These are phyloP conservation scores for Trichoderma harzianum DNA, from an alignment of 2,329 filamentous ascomycete genomes.

Conservation along the genomic window DNA sequence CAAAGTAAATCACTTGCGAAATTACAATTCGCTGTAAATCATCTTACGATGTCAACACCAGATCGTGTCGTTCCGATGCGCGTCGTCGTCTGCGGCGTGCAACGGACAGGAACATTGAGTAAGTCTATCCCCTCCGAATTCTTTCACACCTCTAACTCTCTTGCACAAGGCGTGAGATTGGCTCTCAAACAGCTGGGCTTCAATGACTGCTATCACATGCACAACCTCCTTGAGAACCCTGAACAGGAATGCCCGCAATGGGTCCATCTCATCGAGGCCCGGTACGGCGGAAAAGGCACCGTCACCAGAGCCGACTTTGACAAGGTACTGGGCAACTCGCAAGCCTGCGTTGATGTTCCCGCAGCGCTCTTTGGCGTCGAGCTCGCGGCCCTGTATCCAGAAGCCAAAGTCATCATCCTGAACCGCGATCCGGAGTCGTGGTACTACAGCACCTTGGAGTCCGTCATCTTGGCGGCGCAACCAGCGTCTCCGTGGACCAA, in stretches of 20 bases:
- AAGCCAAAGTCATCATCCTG: slow-evolving; percentile 39
- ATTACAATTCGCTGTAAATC: neutral
- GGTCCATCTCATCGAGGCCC: slow-evolving; percentile 33
- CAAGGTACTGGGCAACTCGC: slow-evolving; percentile 42
- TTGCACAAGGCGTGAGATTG: slow-evolving; percentile 31
- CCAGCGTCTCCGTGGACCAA: neutral
- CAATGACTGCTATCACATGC: slow-evolving; percentile 38
- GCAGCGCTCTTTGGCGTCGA: slow-evolving; percentile 48
- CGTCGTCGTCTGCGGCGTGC: slow-evolving; percentile 39
- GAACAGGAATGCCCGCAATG: slow-evolving; percentile 27
- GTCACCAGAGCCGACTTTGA: slow-evolving; percentile 44
- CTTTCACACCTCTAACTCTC: neutral
- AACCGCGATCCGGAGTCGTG: slow-evolving; percentile 39
- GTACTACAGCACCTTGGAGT: slow-evolving; percentile 32
- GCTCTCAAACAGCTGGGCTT: slow-evolving; percentile 36
- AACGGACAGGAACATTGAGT: slow-evolving; percentile 40
- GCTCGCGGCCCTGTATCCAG: slow-evolving; percentile 33
- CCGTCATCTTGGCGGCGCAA: slow-evolving; percentile 23
- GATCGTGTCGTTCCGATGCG: slow-evolving; percentile 37
- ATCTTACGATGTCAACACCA: slow-evolving; percentile 1
- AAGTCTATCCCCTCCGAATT: slow-evolving; percentile 12
- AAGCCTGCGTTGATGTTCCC: slow-evolving; percentile 55
- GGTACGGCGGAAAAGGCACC: slow-evolving; percentile 30
- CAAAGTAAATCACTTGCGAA: neutral
- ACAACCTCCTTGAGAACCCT: slow-evolving; percentile 28